A percentile compares a stretch with the other conserved stretches of the same genome.
Conservation (phyloP, 2,329 filamentous ascomycete species). For the Ophioceras dolichostomum region DNA sequence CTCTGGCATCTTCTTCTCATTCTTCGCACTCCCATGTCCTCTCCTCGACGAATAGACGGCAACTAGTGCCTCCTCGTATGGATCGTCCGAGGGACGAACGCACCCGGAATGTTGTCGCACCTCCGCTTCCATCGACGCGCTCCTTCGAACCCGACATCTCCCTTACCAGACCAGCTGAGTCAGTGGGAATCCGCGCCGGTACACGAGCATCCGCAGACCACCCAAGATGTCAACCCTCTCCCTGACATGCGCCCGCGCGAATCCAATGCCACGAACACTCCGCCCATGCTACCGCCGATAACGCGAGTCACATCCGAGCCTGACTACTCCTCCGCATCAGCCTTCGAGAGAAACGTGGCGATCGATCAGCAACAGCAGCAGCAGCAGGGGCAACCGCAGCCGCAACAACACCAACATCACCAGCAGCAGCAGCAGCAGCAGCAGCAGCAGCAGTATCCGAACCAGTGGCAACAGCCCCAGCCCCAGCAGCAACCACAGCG, state of each 20-base stretch:
- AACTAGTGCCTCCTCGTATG: too few species aligned
- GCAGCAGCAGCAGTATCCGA: too few species aligned
- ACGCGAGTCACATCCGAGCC: constrained; percentile 32
- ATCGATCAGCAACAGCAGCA: too few species aligned
- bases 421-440: too few species aligned
- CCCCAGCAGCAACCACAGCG: too few species aligned
- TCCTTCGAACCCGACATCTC: constrained; percentile 42
- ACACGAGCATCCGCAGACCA: constrained; percentile 26
- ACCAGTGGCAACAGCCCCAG: too few species aligned
- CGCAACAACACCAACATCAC: too few species aligned
- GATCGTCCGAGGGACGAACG: too few species aligned
- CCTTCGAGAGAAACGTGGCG: background rate
- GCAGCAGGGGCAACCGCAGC: too few species aligned
- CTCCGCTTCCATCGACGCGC: constrained; percentile 47
- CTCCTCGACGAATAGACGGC: too few species aligned
- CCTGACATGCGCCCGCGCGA: constrained; percentile 22
- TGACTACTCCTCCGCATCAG: constrained; percentile 10
- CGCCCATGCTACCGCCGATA: constrained; percentile 39
- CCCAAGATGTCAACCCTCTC: constrained; percentile 23
- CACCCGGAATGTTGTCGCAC: constrained; percentile 6
- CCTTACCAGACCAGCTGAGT: constrained; percentile 30
- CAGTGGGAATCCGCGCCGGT: constrained; percentile 25
- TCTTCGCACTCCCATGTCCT: too few species aligned
- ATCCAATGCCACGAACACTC: constrained; percentile 22
- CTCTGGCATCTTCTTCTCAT: too few species aligned